Percentiles rank a stretch among this genome's conserved stretches.
Conservation (phyloP, 2,329 filamentous ascomycete genomes). For the Cladophialophora carrionii region DNA sequence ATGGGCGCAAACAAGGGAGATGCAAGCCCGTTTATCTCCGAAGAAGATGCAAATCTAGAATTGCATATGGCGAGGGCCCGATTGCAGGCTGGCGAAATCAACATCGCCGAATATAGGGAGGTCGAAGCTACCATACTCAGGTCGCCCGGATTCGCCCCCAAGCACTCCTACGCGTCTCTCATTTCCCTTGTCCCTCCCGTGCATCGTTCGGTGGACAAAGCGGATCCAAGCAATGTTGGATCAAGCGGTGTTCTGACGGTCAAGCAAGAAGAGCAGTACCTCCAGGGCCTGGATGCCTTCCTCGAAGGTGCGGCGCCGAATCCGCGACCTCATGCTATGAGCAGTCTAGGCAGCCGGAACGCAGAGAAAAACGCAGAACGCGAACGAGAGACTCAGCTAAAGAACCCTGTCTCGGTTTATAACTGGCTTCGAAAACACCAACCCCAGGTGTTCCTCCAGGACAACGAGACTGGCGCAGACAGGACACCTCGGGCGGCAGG, state of each 20-base stretch:
- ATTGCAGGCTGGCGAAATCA: conserved; percentile 45
- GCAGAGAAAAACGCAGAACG: conserved; percentile 55
- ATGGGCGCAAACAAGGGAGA: conserved; percentile 49
- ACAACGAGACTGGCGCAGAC: conserved; percentile 60
- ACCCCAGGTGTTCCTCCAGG: conserved; percentile 81
- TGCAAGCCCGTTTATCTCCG: conserved; percentile 16
- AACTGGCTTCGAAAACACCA: conserved; percentile 91
- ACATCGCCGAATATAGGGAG: conserved; percentile 44
- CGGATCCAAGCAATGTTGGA: conserved; percentile 26
- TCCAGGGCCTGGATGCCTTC: conserved; percentile 48
- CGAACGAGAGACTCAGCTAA: conserved; percentile 61
- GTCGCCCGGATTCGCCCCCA: conserved; percentile 47
- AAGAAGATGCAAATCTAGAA: conserved; percentile 37
- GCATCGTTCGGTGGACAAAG: conserved; percentile 13
- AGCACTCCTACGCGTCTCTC: conserved; percentile 38
- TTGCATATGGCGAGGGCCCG: conserved; percentile 48
- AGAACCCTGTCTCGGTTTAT: conserved; percentile 88
- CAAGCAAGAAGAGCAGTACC: conserved; percentile 50
- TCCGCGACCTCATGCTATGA: conserved; percentile 44
- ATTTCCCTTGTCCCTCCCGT: conserved; percentile 16
- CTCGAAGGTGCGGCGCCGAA: conserved; percentile 25
- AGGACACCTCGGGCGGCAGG: conserved; percentile 49
- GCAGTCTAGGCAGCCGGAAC: conserved; percentile 50
- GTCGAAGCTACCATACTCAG: conserved; percentile 47
- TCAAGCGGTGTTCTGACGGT: conserved; percentile 50